Percentiles rank a stretch among this genome's conserved stretches.
phyloP scores from a whole-genome alignment of 202 grass and related monocot species.

The Setaria viridis region DNA sequence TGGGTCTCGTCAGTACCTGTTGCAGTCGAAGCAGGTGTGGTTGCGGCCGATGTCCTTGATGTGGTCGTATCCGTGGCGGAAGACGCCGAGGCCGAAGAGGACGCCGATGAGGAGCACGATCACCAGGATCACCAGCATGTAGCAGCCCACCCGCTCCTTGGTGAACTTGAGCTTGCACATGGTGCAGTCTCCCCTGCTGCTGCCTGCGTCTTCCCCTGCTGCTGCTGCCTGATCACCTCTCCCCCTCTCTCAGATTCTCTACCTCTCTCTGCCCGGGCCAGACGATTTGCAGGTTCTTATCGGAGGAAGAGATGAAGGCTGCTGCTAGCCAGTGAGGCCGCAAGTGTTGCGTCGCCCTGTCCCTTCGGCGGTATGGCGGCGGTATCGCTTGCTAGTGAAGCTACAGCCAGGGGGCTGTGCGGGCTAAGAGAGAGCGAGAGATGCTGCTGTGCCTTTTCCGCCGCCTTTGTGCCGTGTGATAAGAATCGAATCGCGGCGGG shows the following conservation, averaged over 20 bases:
- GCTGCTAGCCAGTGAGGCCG: background rate
- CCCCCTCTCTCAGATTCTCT: background rate
- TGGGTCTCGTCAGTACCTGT: background rate
- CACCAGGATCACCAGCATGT: constrained; percentile 47
- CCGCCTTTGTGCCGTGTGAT: constrained; percentile 31
- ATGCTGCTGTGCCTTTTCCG: background rate
- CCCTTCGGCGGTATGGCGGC: constrained; percentile 25
- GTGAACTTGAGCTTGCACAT: constrained; percentile 53
- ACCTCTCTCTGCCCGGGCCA: too few species aligned
- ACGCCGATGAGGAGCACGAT: constrained; percentile 56
- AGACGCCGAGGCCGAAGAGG: constrained; percentile 76
- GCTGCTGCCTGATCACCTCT: background rate
- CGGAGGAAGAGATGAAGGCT: background rate
- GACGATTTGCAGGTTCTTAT: background rate
- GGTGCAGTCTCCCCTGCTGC: too few species aligned
- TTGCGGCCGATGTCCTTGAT: constrained; percentile 51
- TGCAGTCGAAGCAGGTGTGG: constrained; percentile 63
- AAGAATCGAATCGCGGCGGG: constrained; percentile 20
- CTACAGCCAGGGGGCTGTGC: background rate
- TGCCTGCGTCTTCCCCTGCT: background rate
- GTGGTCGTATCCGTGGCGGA: constrained; percentile 56
- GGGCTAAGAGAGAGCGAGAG: background rate
- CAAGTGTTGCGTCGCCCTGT: constrained; percentile 7
- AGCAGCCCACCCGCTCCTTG: constrained; percentile 55
- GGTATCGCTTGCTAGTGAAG: background rate